Evolutionary conservation across 2,329 filamentous ascomycete genomes (phyloP).

Genomic region (Diaporthe ilicicola): DNA sequence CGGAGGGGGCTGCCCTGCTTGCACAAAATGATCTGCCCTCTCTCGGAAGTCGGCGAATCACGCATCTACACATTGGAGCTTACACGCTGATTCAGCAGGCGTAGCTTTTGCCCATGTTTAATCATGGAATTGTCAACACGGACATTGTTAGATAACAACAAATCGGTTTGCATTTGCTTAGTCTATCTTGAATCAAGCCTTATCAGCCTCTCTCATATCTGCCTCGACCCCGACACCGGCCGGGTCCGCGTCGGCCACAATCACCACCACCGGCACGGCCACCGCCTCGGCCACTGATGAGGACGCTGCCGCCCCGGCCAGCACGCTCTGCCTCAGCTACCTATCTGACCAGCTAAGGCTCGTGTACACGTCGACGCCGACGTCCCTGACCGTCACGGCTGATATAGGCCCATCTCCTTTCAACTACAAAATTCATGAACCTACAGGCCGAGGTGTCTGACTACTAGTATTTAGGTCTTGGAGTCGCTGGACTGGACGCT

Average conservation of each 20-base stretch:
- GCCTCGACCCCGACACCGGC: background rate
- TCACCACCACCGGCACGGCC: background rate
- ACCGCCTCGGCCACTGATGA: background rate
- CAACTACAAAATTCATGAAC: too few species aligned
- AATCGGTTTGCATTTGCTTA: too few species aligned
- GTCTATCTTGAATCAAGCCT: too few species aligned
- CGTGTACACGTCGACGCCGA: background rate
- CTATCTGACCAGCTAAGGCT: background rate
- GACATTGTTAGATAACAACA: background rate
- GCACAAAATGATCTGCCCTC: background rate
- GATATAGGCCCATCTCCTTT: too few species aligned
- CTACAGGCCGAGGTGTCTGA: too few species aligned
- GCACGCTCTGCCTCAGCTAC: background rate
- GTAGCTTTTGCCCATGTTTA: background rate
- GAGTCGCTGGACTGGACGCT: too few species aligned
- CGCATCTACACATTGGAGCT: background rate
- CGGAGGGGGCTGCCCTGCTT: slow-evolving; percentile 2
- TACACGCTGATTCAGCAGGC: background rate
- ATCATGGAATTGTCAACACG: background rate
- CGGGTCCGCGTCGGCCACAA: background rate
- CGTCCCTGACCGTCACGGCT: background rate
- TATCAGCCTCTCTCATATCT: too few species aligned
- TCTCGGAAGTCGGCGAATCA: slow-evolving; percentile 19
- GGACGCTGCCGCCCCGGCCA: background rate
- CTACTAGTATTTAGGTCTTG: too few species aligned